Evolutionary conservation across 177 flowering plant genomes (phyloP), one percentile per base, ranked within the genome.

Genomic region (Vitis hybrid): DNA sequence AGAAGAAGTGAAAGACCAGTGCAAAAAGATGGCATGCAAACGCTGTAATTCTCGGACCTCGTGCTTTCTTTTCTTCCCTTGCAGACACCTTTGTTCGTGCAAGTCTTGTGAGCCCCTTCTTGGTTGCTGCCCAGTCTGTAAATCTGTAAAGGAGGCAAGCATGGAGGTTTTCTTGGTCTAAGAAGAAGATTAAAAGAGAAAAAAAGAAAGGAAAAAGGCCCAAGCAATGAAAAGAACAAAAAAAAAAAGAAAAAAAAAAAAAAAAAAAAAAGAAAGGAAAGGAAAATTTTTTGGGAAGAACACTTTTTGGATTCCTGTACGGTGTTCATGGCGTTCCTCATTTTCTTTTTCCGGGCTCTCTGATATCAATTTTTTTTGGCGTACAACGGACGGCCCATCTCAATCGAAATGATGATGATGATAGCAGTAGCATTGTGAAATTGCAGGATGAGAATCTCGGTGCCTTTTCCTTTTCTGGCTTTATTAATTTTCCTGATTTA

Each of bases 21-120:
- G 33, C 49, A 70, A 10, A 48, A 80, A 60, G 69, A 71, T 79
- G 75, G 72, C 55, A 33, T 89, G 93, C 73, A 83, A 75, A 62
- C 20, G 71, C 63, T 89, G 93, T 62, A 76, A 78, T 14, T 69
- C 76, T 62, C 63, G 74, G 60, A 55, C 18, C 3, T 74, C 86
- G 67, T 84, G 86, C 60, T 72, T 89, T 20, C 70, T 89, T 9
- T 73, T 89, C 14, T 75, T 89, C 1, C 93, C 93, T 6, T 89
- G 93, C 79, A 82, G 82, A 63, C 93, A 89, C 67, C 84, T 89
- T 60, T 86, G 91, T 65, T 82, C 81, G 55, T 89, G 93, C 79
- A 81, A 80, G 56, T 31, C 77, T 10, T 89, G 93, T 72, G 90
- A 83, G 62, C 33, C 82, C 48, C 75, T 82, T 68, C 76, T 86